Base-by-base conservation (phyloP, 139 green algal genomes). In the Coelastrella sp. region DNA sequence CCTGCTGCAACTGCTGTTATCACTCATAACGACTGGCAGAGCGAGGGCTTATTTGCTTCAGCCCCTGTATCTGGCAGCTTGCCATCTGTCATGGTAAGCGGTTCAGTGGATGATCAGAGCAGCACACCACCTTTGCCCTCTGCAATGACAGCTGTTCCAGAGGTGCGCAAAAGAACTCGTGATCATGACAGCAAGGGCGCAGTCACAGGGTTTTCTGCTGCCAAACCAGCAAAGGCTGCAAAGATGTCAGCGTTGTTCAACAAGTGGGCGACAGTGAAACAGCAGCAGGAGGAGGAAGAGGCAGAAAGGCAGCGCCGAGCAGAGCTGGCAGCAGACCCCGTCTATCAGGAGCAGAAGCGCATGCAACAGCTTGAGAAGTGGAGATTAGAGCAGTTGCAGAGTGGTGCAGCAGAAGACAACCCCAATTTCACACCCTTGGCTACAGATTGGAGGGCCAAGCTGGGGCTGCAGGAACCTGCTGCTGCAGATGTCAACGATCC, bases 391-490 rank as follows among this genome's bases (percentile, higher is more conserved):
- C 93, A 96, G 87, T 80, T 95, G 53, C 60, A 76, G 34, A 81
- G 84, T 6, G 93, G 92, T 0, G 84, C 84, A 2, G 81, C 85
- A 2, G 66, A 84, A 3, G 86, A 82, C 25, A 96, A 96, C 69
- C 83, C 93, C 53, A 96, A 96, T 75, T 96, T 96, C 57, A 85
- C 77, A 21, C 81, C 81, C 7, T 11, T 90, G 25, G 53, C 23
- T 60, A 80, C 60, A 32, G 86, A 90, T 45, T 90, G 86, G 86
- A 50, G 86, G 25, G 75, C 83, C 30, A 30, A 40, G 11, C 60
- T 90, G 51, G 79, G 79, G 37, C 0, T 66, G 66, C 62, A 82
- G 25, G 15, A 34, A 21, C 59, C 45, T n/a, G 51, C 34, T 13
- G 38, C 68, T 21, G 38, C 45, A 67, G 45, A 32, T 32, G 34